phyloP scores from a whole-genome alignment of 495 filamentous ascomycete species.

The Podospora appendiculata region DNA sequence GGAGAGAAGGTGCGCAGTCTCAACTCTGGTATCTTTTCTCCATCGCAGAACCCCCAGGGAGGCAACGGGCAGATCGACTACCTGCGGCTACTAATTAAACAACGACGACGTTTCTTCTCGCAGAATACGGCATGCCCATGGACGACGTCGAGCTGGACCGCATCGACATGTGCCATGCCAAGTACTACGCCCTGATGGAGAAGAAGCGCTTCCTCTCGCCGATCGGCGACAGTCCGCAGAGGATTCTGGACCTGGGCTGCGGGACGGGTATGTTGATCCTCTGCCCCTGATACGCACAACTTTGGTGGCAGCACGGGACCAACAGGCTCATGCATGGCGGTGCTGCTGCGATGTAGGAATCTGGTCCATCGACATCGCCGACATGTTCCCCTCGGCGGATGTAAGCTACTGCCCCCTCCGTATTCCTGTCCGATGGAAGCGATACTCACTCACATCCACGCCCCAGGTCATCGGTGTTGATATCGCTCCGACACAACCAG shows the following conservation, averaged over 20 bases:
- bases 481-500: background rate
- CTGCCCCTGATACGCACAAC: too few relatives aligned
- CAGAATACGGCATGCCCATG: conserved; percentile 19
- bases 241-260: conserved; percentile 48
- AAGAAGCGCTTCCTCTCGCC: conserved; percentile 52
- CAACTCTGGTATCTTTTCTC: too few relatives aligned
- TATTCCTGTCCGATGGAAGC: too few relatives aligned
- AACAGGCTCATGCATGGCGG: too few relatives aligned
- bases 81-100: background rate
- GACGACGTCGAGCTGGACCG: conserved; percentile 13
- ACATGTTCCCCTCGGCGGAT: conserved; percentile 44
- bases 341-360: too few relatives aligned
- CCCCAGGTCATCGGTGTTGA: background rate
- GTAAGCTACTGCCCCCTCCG: conserved; percentile 9
- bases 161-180: conserved; percentile 16
- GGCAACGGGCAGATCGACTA: too few relatives aligned
- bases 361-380: conserved; percentile 31
- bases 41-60: too few relatives aligned
- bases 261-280: conserved; percentile 45
- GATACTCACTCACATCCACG: background rate
- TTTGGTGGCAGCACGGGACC: too few relatives aligned
- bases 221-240: conserved; percentile 30
- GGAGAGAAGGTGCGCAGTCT: conserved; percentile 10
- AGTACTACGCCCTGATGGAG: conserved; percentile 21
- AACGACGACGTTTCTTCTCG: background rate